A percentile compares a stretch with the other conserved stretches of the same genome.
Evolutionary conservation across 2,329 filamentous ascomycete species (phyloP).

Genomic region (Monosporascus sp.): DNA sequence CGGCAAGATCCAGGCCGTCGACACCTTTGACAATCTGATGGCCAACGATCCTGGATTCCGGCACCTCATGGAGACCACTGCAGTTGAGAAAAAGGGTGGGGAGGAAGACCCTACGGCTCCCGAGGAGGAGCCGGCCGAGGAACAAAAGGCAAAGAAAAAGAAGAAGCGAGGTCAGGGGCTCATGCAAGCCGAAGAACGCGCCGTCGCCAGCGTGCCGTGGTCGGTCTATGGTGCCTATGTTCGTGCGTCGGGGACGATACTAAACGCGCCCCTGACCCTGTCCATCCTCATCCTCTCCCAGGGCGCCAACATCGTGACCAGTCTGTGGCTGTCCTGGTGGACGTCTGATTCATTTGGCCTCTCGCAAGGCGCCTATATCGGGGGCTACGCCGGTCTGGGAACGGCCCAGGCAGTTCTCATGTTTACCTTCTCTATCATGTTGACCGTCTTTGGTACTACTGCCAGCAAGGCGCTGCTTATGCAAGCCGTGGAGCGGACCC

Average conservation of each 20-base stretch:
- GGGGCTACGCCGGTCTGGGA: constrained; percentile 66
- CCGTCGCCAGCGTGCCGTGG: constrained; percentile 73
- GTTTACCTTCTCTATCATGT: constrained; percentile 73
- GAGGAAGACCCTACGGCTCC: constrained; percentile 47
- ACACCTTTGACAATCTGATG: constrained; percentile 89
- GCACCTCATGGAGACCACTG: constrained; percentile 79
- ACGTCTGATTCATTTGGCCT: constrained; percentile 72
- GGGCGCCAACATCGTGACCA: constrained; percentile 80
- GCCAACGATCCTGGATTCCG: constrained; percentile 70
- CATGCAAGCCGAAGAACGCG: constrained; percentile 67
- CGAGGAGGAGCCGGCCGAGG: constrained; percentile 41
- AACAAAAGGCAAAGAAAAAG: constrained; percentile 42
- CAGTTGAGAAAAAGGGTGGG: constrained; percentile 58
- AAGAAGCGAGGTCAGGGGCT: constrained; percentile 56
- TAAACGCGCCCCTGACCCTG: constrained; percentile 61
- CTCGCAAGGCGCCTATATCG: constrained; percentile 65
- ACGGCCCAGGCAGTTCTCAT: constrained; percentile 65
- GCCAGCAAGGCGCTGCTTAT: constrained; percentile 79
- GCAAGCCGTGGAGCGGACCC: constrained; percentile 70
- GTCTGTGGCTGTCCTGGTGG: constrained; percentile 93
- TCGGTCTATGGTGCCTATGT: constrained; percentile 75
- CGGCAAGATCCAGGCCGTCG: constrained; percentile 76
- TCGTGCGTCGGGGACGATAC: constrained; percentile 64
- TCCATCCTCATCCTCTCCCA: constrained; percentile 67
- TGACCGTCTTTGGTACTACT: constrained; percentile 75